Evolutionary conservation across 2,329 filamentous ascomycete species (phyloP).

Genomic region (Aspergillus luchuensis): DNA sequence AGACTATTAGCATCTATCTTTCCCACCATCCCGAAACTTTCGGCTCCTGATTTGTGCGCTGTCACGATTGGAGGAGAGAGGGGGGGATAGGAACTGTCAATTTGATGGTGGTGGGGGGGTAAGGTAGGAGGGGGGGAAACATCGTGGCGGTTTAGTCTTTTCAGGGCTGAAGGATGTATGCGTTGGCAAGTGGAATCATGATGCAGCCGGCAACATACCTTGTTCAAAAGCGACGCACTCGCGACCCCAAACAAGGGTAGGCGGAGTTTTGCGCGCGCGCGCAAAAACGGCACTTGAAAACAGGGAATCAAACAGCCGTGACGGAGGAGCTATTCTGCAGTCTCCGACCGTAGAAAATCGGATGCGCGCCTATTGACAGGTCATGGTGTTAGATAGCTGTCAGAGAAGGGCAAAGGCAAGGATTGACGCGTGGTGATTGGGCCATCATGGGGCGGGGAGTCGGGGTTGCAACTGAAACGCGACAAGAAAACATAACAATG

Average conservation of each 20-base stretch:
- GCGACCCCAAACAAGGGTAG: conserved; percentile 25
- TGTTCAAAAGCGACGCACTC: conserved; percentile 35
- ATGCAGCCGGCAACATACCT: conserved; percentile 43
- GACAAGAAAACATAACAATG: conserved; percentile 22
- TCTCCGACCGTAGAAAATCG: conserved; percentile 10
- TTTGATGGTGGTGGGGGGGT: conserved; percentile 10
- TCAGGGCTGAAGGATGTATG: conserved; percentile 40
- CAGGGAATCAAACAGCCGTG: conserved; percentile 3
- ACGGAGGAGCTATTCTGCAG: conserved; percentile 6
- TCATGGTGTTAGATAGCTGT: conserved; percentile 18
- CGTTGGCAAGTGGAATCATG: conserved; percentile 41
- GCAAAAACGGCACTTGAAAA: conserved; percentile 11
- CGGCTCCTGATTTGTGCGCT: conserved; percentile 29
- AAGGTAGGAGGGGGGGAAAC: conserved; percentile 19
- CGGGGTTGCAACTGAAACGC: conserved; percentile 20
- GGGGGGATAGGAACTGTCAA: conserved; percentile 9
- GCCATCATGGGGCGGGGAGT: conserved; percentile 11
- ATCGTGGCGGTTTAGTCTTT: conserved; percentile 33
- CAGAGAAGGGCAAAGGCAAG: conserved; percentile 15
- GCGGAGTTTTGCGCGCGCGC: conserved; percentile 18
- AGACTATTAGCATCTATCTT: conserved; percentile 28
- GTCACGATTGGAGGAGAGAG: conserved; percentile 23
- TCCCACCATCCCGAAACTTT: conserved; percentile 18
- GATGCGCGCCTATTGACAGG: conserved; percentile 14
- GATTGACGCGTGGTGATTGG: conserved; percentile 32